A percentile compares a stretch with the other conserved stretches of the same genome.
Conservation (phyloP, 495 filamentous ascomycete genomes). For the Podospora comata region DNA sequence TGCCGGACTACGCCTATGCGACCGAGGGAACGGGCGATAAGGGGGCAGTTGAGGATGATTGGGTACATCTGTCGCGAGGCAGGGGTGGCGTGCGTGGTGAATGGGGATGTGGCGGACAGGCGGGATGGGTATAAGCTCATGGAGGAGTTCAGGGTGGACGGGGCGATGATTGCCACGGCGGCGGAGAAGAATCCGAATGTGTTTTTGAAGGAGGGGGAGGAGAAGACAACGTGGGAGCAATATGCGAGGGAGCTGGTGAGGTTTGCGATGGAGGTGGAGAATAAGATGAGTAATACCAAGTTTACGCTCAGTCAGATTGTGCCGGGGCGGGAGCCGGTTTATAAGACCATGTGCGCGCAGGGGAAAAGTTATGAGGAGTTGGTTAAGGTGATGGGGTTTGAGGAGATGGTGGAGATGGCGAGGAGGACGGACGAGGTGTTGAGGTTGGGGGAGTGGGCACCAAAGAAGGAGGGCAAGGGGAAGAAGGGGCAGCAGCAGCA, state of each 20-base stretch:
- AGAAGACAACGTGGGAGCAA: slow-evolving; percentile 68
- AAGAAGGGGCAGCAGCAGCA: slow-evolving; percentile 13
- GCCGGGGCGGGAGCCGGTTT: slow-evolving; percentile 67
- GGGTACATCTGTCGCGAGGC: slow-evolving; percentile 69
- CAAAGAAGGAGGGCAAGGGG: neutral
- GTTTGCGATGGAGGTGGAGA: slow-evolving; percentile 69
- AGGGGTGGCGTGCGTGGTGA: slow-evolving; percentile 89
- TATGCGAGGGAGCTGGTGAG: slow-evolving; percentile 71
- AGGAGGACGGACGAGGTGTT: slow-evolving; percentile 51
- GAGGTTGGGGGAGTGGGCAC: slow-evolving; percentile 40
- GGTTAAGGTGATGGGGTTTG: slow-evolving; percentile 55
- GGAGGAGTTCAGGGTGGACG: slow-evolving; percentile 75
- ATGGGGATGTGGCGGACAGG: slow-evolving; percentile 78
- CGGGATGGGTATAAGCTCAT: slow-evolving; percentile 66
- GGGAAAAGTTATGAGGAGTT: slow-evolving; percentile 63
- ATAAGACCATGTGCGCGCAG: slow-evolving; percentile 46
- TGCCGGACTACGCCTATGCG: slow-evolving; percentile 96
- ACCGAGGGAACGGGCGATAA: slow-evolving; percentile 78
- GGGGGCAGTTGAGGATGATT: slow-evolving; percentile 81
- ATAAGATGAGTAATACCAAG: slow-evolving; percentile 88
- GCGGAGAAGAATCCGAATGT: slow-evolving; percentile 86
- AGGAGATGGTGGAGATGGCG: slow-evolving; percentile 51
- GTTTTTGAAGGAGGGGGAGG: slow-evolving; percentile 65
- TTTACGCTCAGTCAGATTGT: slow-evolving; percentile 81
- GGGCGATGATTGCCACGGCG: slow-evolving; percentile 92